These are phyloP conservation scores for Immersiella caudata DNA, from an alignment of 495 filamentous ascomycete genomes.

Conservation along the genomic window DNA sequence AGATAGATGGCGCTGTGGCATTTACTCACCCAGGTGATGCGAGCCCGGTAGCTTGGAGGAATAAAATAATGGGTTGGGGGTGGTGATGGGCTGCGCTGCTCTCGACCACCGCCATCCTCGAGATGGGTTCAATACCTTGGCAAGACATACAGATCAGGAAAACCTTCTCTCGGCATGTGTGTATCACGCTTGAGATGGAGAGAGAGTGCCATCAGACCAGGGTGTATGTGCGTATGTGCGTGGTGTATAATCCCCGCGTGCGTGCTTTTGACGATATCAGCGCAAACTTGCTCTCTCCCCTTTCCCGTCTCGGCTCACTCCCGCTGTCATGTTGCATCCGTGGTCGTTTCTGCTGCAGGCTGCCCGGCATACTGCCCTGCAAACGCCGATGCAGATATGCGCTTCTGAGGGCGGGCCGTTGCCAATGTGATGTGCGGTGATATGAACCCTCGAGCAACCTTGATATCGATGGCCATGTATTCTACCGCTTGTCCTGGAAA, in stretches of 20 bases:
- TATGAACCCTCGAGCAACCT: background rate
- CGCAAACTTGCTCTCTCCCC: conserved; percentile 12
- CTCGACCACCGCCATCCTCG: background rate
- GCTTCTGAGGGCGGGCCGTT: background rate
- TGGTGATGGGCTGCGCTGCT: background rate
- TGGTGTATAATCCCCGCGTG: background rate
- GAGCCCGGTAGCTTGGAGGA: background rate
- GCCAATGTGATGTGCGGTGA: background rate
- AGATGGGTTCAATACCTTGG: background rate
- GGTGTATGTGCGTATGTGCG: no score
- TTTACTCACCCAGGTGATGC: background rate
- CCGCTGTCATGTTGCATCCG: background rate
- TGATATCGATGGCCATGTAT: no score
- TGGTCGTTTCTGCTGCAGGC: background rate
- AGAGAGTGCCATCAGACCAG: background rate
- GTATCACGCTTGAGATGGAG: background rate
- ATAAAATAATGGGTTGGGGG: background rate
- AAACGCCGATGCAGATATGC: background rate
- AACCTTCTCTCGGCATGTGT: background rate
- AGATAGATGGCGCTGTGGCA: no score
- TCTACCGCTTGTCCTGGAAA: background rate
- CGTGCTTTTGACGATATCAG: conserved; percentile 1
- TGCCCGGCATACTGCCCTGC: background rate
- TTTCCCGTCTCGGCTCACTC: background rate
- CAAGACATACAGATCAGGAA: background rate